These are phyloP conservation scores for Lecanoromycetidae sp. DNA, from an alignment of 2,329 filamentous ascomycete species.

Conservation along the genomic window DNA sequence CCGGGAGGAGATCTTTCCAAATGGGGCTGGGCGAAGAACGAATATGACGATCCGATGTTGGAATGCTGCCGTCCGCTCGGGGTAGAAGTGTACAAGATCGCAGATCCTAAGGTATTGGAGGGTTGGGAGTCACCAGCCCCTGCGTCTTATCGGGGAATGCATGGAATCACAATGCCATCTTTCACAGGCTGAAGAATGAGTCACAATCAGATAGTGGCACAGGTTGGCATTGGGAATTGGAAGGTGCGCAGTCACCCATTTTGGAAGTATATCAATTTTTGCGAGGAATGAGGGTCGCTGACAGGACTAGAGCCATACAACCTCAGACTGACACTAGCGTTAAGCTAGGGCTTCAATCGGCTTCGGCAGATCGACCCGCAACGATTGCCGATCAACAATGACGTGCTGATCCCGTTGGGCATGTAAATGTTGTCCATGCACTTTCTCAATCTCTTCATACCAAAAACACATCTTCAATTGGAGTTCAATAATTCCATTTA, in stretches of 20 bases:
- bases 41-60: constrained; percentile 53
- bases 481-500: background rate
- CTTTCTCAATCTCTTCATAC: no score
- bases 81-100: constrained; percentile 58
- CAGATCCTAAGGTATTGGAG: constrained; percentile 40
- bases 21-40: constrained; percentile 60
- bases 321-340: no score
- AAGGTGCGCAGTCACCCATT: no score
- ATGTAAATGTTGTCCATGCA: no score
- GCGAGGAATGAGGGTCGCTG: no score
- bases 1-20: constrained; percentile 68
- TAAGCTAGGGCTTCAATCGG: no score
- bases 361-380: no score
- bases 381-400: no score
- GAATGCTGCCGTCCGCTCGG: constrained; percentile 61
- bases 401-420: no score
- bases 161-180: constrained; percentile 47
- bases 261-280: no score
- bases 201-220: background rate
- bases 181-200: background rate
- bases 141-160: constrained; percentile 51
- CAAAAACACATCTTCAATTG: background rate
- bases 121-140: constrained; percentile 52
- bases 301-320: no score
- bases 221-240: no score